Evolutionary conservation across 2,329 filamentous ascomycete species (phyloP), one percentile per base, ranked within the genome.

Genomic region (Trichoderma pleuroti): DNA sequence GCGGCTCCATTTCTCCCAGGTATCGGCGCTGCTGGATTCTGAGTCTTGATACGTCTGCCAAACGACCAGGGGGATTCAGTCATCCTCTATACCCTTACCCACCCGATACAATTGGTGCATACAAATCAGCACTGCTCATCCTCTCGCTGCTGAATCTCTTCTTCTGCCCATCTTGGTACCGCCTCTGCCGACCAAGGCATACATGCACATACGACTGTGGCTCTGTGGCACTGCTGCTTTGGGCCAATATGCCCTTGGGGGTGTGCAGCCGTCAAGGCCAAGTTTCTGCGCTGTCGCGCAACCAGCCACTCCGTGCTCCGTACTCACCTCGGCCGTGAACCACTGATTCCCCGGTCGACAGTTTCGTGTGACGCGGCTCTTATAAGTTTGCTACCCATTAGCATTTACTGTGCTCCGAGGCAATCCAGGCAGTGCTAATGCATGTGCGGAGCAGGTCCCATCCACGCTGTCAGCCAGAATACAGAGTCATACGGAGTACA

Each of bases 361-460:
- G 65, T 26, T 36, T 36, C 28, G 65, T 68, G 56, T 60, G 54
- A 68, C 66, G 56, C 66, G 66, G 66, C 66, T 68, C 66, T 68
- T 68, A 59, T 68, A 68, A 61, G 56, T 61, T 68, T 68, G 66
- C 54, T 68, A 26, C 56, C 66, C 39, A 68, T 36, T 52, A n/a
- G 46, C 42, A 66, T 21, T 16, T 61, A 21, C 54, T 36, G 28
- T 61, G 16, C 36, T 68, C 54, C 66, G 59, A 46, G 21, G 56
- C 54, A 61, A 59, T 59, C 32, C 11, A 59, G 28, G 56, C 30
- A 24, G 66, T 68, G 39, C 66, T 68, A 68, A 68, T 68, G 66
- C 56, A 68, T 60, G 56, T 68, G 66, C 66, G 66, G 66, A 68
- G 66, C 39, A 68, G 65, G 65, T 61, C 39, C 65, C 56, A 59